Evolutionary conservation across 106 monocot genomes (phyloP).

Genomic region (Narthecium ossifragum): DNA sequence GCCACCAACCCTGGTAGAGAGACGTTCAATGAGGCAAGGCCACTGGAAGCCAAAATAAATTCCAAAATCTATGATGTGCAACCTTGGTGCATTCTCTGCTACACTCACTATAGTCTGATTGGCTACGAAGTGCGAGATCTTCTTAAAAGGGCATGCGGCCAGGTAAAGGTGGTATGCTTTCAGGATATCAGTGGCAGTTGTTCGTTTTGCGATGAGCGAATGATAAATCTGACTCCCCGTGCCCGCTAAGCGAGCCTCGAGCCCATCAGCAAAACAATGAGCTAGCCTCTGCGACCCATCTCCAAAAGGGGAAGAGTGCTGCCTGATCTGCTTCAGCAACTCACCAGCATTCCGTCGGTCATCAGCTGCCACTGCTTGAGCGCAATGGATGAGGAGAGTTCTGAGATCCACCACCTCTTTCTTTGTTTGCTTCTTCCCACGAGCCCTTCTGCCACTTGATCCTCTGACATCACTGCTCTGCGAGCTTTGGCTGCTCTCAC

Average conservation of each 20-base stretch:
- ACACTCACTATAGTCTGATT: conserved; percentile 54
- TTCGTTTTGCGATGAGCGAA: conserved; percentile 38
- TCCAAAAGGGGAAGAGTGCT: conserved; percentile 61
- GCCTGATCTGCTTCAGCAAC: conserved; percentile 71
- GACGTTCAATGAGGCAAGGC: conserved; percentile 71
- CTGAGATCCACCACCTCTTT: conserved; percentile 74
- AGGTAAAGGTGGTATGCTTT: conserved; percentile 71
- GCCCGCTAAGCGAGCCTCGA: conserved; percentile 82
- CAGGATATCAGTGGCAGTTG: conserved; percentile 46
- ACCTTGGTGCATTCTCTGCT: conserved; percentile 39
- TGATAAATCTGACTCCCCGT: conserved; percentile 75
- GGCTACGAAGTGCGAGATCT: conserved; percentile 55
- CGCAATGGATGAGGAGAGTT: conserved; percentile 67
- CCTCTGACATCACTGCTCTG: conserved; percentile 21
- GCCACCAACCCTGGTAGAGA: conserved; percentile 28
- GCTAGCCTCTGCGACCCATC: conserved; percentile 76
- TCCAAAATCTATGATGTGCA: conserved; percentile 86
- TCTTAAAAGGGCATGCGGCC: conserved; percentile 69
- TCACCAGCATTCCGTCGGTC: conserved; percentile 53
- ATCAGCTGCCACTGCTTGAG: conserved; percentile 79
- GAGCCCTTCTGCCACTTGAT: conserved; percentile 21
- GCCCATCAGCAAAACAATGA: conserved; percentile 66
- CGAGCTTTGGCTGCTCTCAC: conserved; percentile 18
- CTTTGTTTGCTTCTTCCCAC: conserved; percentile 50
- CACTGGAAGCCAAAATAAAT: conserved; percentile 85